phyloP scores from a whole-genome alignment of 2,329 filamentous ascomycete species.

The Fusarium marasasianum region DNA sequence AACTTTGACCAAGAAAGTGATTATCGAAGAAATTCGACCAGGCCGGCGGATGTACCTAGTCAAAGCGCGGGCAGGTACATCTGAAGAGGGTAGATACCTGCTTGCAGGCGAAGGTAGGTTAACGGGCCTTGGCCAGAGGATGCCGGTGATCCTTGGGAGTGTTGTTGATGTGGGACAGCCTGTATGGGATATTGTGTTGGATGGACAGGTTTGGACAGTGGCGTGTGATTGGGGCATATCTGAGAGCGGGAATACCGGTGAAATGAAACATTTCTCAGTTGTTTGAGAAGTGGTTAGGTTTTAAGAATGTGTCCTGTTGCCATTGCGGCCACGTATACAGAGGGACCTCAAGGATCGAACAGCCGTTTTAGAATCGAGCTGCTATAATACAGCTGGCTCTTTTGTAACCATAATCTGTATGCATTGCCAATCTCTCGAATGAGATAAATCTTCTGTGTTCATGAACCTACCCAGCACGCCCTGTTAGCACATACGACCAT shows the following conservation, averaged over 20 bases:
- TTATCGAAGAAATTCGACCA: conserved; percentile 44
- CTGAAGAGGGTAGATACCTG: conserved; percentile 41
- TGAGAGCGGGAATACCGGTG: neutral
- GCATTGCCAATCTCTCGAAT: neutral
- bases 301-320: neutral
- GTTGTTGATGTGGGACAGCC: conserved; percentile 49
- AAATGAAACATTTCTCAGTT: neutral
- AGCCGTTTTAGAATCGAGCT: neutral
- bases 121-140: conserved; percentile 48
- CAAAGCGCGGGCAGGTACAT: conserved; percentile 19
- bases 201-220: conserved; percentile 49
- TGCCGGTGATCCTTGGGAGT: conserved; percentile 43
- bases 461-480: neutral
- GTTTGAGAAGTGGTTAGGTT: neutral
- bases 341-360: too few relatives aligned
- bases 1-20: conserved; percentile 37
- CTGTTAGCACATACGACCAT: conserved; percentile 20
- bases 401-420: neutral
- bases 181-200: conserved; percentile 51
- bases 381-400: neutral
- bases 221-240: conserved; percentile 51
- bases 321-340: neutral
- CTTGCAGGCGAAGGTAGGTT: conserved; percentile 52
- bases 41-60: conserved; percentile 51
- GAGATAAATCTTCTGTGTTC: too few relatives aligned